Conservation (phyloP, 768 basidiomycete species). For the Phaeotremella skinneri region DNA sequence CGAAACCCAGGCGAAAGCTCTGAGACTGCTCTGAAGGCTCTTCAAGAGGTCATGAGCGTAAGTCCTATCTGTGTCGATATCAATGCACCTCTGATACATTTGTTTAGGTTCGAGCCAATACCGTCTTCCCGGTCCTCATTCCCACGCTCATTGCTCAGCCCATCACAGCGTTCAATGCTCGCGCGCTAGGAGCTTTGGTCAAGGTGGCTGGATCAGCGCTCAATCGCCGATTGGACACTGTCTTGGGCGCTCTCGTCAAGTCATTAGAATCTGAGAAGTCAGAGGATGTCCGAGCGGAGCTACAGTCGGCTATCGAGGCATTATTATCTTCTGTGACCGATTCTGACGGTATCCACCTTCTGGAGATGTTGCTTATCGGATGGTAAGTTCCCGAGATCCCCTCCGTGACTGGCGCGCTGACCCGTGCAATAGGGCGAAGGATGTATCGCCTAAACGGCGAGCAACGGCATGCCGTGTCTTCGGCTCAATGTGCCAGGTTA, state of each 20-base stretch:
- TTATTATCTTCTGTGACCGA: conserved; percentile 77
- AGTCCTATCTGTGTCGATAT: conserved; percentile 43
- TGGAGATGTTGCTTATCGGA: conserved; percentile 83
- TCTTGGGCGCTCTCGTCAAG: conserved; percentile 75
- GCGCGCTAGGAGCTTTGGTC: conserved; percentile 83
- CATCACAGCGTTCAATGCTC: conserved; percentile 92
- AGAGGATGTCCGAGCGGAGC: conserved; percentile 67
- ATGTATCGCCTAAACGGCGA: conserved; percentile 66
- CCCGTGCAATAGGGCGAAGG: conserved; percentile 67
- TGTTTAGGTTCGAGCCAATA: conserved; percentile 78
- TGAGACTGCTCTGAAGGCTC: conserved; percentile 89
- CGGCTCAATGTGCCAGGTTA: conserved; percentile 75
- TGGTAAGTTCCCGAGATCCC: conserved; percentile 60
- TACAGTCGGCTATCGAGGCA: conserved; percentile 72
- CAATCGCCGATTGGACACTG: conserved; percentile 73
- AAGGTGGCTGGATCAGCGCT: conserved; percentile 89
- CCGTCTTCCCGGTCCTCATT: conserved; percentile 95
- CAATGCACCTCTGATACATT: conserved; percentile 2
- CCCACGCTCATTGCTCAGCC: conserved; percentile 86
- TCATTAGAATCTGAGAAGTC: conserved; percentile 64
- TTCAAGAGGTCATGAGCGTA: conserved; percentile 91
- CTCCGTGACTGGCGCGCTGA: neutral
- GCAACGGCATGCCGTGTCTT: conserved; percentile 77
- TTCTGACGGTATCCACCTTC: conserved; percentile 78
- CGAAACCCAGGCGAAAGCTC: conserved; percentile 88